Evolutionary conservation across 345 rosid species (phyloP).

Genomic region (Cardamine occulta): DNA sequence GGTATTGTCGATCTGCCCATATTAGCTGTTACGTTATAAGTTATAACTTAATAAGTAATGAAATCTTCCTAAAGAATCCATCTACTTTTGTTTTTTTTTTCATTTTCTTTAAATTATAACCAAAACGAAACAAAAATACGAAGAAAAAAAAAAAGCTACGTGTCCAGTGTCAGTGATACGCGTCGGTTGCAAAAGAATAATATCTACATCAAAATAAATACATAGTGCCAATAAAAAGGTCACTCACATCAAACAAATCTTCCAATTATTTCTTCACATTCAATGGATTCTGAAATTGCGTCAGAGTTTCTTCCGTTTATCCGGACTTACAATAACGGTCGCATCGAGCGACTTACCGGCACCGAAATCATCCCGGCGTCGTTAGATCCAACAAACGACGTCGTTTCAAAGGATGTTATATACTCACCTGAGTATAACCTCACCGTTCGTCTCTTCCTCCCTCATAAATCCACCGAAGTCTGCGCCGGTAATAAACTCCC

Average conservation of each 20-base stretch:
- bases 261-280: not conserved
- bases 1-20: not conserved
- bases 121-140: not conserved
- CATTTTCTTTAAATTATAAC: not conserved
- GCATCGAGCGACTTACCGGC: slow-evolving; percentile 46
- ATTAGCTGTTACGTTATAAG: not conserved
- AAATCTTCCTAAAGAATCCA: not conserved
- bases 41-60: not conserved
- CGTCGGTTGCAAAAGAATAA: not conserved
- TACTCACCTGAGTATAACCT: slow-evolving; percentile 35
- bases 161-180: slow-evolving; percentile 16
- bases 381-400: slow-evolving; percentile 34
- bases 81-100: not conserved
- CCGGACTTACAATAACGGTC: slow-evolving; percentile 50
- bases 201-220: not conserved
- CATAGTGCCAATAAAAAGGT: not conserved
- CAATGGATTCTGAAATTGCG: slow-evolving; percentile 37
- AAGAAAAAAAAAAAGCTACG: not conserved
- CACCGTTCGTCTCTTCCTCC: slow-evolving; percentile 58
- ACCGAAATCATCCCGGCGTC: slow-evolving; percentile 52
- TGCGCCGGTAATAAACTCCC: slow-evolving; percentile 39
- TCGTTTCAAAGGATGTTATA: slow-evolving; percentile 53
- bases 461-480: slow-evolving; percentile 10
- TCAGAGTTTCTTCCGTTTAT: slow-evolving; percentile 40
- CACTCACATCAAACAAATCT: not conserved